phyloP scores from a whole-genome alignment of 306 rosid species.

The Spatholobus suberectus region DNA sequence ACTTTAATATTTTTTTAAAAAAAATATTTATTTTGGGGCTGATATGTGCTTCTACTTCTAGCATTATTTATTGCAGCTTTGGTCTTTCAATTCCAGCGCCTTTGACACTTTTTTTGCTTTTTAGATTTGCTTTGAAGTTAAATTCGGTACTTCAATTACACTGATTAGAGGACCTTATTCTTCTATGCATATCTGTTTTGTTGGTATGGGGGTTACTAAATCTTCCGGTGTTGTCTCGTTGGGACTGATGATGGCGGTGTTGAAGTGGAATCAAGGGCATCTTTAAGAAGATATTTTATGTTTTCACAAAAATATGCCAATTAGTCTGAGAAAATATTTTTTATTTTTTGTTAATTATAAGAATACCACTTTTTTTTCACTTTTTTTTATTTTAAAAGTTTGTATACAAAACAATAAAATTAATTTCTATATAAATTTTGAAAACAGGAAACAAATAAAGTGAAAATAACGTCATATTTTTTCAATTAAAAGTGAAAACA shows the following conservation, averaged over 20 bases:
- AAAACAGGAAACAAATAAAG: neutral
- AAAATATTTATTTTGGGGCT: neutral
- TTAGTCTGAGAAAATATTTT: neutral
- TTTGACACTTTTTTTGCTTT: neutral
- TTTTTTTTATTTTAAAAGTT: neutral
- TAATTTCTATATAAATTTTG: neutral
- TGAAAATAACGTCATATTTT: neutral
- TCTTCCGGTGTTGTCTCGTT: neutral
- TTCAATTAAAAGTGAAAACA: neutral
- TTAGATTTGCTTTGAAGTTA: neutral
- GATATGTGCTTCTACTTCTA: neutral
- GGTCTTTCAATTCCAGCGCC: neutral
- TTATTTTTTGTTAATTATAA: neutral
- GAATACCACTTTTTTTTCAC: neutral
- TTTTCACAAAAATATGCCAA: neutral
- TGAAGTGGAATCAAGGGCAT: neutral
- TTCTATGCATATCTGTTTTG: neutral
- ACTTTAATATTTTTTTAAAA: neutral
- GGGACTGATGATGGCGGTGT: neutral
- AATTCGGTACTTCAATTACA: neutral
- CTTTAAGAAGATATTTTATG: neutral
- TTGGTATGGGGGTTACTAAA: neutral
- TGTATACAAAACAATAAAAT: too few relatives aligned
- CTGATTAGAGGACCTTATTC: neutral
- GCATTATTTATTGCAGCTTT: neutral